These are phyloP conservation scores for Chaetomium cochliodes DNA, from an alignment of 495 filamentous ascomycete genomes.

Conservation along the genomic window DNA sequence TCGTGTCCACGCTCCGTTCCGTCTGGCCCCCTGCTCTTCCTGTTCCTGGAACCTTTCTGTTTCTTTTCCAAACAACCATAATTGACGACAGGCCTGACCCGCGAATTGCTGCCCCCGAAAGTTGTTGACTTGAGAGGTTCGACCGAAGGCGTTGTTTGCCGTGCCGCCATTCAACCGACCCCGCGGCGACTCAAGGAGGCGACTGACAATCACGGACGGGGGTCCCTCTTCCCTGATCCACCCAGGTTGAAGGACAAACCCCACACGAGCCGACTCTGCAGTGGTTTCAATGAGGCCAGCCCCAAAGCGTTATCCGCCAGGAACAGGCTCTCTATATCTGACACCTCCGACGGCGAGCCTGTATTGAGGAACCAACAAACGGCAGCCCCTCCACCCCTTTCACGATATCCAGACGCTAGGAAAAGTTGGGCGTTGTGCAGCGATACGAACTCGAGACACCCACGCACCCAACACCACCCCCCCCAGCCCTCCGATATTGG, in stretches of 20 bases:
- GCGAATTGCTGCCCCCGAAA: not conserved
- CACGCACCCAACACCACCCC: not conserved
- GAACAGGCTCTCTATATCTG: not conserved
- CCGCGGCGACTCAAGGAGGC: not conserved
- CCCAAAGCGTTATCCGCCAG: not conserved
- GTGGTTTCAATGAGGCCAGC: constrained; percentile 7
- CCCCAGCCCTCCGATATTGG: too few species aligned
- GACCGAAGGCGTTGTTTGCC: not conserved
- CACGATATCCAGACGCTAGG: not conserved
- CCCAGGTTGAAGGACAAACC: not conserved
- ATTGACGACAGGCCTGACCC: not conserved
- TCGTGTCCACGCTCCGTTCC: not conserved
- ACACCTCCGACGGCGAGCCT: not conserved
- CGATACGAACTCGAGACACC: not conserved
- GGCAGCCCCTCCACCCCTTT: not conserved
- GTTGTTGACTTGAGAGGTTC: not conserved
- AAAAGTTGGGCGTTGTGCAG: not conserved
- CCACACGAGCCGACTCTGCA: constrained; percentile 13
- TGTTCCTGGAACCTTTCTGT: not conserved
- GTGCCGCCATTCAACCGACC: not conserved
- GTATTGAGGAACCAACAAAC: not conserved
- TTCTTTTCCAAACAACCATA: not conserved
- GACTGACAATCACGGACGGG: constrained; percentile 16
- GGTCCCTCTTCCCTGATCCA: constrained; percentile 8
- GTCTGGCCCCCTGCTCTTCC: not conserved